Conservation (phyloP, 345 rosid species). For the Cardamine chenopodiifolia region DNA sequence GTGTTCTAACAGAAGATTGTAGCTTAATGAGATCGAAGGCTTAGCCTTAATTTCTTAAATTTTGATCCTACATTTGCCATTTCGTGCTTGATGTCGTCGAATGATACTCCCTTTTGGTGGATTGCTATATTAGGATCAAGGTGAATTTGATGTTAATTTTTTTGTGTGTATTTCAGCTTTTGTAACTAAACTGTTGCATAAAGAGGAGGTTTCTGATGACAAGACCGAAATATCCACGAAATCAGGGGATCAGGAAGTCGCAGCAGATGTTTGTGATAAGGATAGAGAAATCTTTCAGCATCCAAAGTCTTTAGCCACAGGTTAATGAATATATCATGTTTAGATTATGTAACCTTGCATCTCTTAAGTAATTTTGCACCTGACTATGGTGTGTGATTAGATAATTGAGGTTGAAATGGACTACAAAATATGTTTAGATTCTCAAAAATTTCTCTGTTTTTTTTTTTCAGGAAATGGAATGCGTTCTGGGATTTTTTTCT, state of each 20-base stretch:
- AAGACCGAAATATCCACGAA: constrained; percentile 21
- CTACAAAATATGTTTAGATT: constrained; percentile 1
- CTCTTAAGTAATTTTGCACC: background rate
- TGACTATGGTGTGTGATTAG: background rate
- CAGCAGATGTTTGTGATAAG: constrained; percentile 23
- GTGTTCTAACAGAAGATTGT: background rate
- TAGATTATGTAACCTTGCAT: background rate
- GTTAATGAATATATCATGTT: constrained; percentile 7
- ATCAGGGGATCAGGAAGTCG: constrained; percentile 10
- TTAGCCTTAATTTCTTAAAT: background rate
- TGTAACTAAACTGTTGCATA: constrained; percentile 31
- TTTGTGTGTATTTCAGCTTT: constrained; percentile 34
- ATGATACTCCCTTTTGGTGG: background rate
- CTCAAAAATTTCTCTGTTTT: background rate
- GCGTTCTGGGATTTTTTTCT: constrained; percentile 37
- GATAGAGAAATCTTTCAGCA: background rate
- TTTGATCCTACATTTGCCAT: background rate
- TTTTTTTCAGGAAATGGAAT: constrained; percentile 34
- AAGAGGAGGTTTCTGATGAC: constrained; percentile 37
- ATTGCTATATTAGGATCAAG: background rate
- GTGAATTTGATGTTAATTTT: background rate
- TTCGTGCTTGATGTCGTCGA: background rate
- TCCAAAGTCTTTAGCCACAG: constrained; percentile 10
- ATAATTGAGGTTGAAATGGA: background rate
- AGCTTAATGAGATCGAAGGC: background rate